Percentiles rank a stretch among this genome's conserved stretches.
These are phyloP conservation scores for Edaphochlamys debaryana DNA, from an alignment of 139 green algal species.

Conservation along the genomic window DNA sequence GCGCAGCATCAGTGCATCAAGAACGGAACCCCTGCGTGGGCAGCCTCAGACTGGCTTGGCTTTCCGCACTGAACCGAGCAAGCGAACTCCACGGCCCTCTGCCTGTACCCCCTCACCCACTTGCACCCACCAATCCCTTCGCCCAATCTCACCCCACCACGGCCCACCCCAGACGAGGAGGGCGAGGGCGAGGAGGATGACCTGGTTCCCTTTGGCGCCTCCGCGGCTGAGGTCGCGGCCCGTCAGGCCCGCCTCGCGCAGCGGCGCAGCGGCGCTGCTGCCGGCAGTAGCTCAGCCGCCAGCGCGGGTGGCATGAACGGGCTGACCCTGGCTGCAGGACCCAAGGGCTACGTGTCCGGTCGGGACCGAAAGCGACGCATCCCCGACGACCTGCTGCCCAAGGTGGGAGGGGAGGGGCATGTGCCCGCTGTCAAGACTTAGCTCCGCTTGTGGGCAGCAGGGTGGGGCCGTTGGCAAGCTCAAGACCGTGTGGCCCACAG, in stretches of 20 bases:
- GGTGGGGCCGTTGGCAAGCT: no score
- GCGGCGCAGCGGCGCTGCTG: conserved; percentile 22
- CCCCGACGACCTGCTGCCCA: conserved; percentile 52
- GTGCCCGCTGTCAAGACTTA: no score
- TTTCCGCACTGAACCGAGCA: no score
- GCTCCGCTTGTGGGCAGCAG: no score
- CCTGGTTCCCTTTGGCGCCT: conserved; percentile 26
- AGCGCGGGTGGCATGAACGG: not conserved
- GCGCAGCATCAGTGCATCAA: no score
- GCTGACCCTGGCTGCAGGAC: not conserved
- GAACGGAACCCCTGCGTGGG: no score
- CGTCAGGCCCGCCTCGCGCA: not conserved
- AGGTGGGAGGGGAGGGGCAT: conserved; percentile 49
- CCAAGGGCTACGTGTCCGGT: conserved; percentile 18
- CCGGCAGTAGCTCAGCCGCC: conserved; percentile 18
- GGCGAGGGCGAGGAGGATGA: conserved; percentile 6
- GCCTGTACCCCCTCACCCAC: no score
- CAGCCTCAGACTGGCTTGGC: no score
- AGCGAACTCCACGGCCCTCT: no score
- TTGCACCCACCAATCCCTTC: no score
- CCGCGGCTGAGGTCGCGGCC: not conserved
- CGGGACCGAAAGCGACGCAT: conserved; percentile 46
- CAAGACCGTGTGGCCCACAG: no score
- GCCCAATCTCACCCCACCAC: not conserved
- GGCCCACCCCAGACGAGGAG: not conserved